Conservation (phyloP, 164 flowering plant species). For the Magnolia officinalis region DNA sequence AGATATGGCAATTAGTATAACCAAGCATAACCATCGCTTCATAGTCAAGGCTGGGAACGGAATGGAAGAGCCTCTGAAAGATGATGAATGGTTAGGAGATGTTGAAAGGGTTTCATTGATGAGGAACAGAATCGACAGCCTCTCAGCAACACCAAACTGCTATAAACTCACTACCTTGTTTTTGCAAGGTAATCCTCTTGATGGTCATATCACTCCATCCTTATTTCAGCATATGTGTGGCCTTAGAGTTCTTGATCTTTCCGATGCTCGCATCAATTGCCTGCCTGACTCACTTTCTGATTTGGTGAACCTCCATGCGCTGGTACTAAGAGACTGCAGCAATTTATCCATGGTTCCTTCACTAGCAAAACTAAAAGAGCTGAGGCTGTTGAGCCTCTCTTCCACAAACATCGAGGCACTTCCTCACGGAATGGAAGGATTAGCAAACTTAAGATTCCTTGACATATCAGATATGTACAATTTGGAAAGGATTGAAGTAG, state of each 20-base stretch:
- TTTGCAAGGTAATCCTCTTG: neutral
- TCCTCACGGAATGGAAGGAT: neutral
- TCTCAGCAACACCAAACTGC: neutral
- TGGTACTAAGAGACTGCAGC: neutral
- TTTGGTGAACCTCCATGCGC: neutral
- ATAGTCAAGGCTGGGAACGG: neutral
- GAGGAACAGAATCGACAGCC: neutral
- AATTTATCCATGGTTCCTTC: neutral
- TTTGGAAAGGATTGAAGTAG: neutral
- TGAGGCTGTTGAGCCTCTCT: neutral
- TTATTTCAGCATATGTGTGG: neutral
- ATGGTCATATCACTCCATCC: neutral
- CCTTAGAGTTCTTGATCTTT: slow-evolving; percentile 1
- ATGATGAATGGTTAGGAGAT: neutral
- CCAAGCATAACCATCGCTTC: neutral
- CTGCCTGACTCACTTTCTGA: neutral
- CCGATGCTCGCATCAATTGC: neutral
- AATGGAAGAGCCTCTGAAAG: neutral
- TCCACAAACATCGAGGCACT: neutral
- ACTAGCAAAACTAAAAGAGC: neutral
- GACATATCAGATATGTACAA: neutral
- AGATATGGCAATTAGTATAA: neutral
- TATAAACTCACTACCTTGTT: neutral
- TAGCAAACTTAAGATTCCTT: neutral
- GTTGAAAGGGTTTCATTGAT: neutral